Base-by-base conservation (phyloP, 2,329 filamentous ascomycete species). In the Diaporthe sp. region DNA sequence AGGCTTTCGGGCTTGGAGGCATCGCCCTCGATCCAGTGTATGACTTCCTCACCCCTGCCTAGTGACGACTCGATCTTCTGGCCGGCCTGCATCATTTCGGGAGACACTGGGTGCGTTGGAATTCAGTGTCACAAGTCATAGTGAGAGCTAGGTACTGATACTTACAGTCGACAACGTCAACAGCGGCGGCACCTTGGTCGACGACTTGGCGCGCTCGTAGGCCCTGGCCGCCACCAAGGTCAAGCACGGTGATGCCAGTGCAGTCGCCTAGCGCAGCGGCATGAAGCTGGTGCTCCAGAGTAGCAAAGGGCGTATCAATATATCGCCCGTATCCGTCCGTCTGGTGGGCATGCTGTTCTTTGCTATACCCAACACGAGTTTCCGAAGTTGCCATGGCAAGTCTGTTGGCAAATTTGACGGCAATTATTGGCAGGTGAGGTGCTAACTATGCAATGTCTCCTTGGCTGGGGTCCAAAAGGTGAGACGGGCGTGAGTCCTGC, bases 171-270 rank as follows among this genome's bases (percentile, higher is more conserved):
- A 83, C 79, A 25, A 82, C 77, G 57, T 83, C 80, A 8, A 83
- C 80, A 6, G 74, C 68, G 4, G 46, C 51, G 7, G 82, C 82
- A 3, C 81, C 81, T 13, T 75, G 76, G 4, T 78, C 77, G 53
- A 83, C 42, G 42, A 79, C 81, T 25, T 78, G 70, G 1, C 81
- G 80, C 1, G 80, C 81, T 10, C 79, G 78, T 1, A 82, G 55
- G 1, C 82, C 81, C 28, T 80, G 81, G 37, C 82, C 82, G 10
- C 82, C 81, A 25, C 80, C 82, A 6, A 83, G 78, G 72, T 83
- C 82, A 51, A 83, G 79, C n/a, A 84, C 76, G 1, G 71, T 77
- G 39, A 78, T 74, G 2, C 80, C 81, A 1, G 78, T 72, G 71
- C 79, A 81, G 57, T 80, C 75, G 5, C 80, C 80, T 1, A 83